phyloP scores from a whole-genome alignment of 169 alveolate genomes.

The Plasmodium berghei region DNA sequence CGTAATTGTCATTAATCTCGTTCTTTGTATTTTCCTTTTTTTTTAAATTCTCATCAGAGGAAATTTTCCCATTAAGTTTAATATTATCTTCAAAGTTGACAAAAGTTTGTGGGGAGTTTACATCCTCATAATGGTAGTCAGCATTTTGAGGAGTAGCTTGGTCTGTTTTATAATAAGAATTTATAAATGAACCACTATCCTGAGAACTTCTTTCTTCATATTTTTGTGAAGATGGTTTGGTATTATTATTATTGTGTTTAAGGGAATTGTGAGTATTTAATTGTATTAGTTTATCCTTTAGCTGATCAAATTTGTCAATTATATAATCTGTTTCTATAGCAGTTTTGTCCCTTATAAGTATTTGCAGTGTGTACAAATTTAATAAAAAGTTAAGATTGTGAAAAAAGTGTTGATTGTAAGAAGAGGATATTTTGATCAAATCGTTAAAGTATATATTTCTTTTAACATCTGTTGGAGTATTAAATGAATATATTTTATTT shows the following conservation, averaged over 20 bases:
- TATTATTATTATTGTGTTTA: neutral
- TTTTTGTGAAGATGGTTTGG: neutral
- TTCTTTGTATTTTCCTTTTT: neutral
- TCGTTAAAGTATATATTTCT: conserved; percentile 47
- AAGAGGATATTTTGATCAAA: conserved; percentile 60
- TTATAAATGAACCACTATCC: neutral
- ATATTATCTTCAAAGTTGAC: neutral
- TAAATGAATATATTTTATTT: conserved; percentile 71
- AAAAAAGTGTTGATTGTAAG: conserved; percentile 64
- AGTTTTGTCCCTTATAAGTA: conserved; percentile 69
- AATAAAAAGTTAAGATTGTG: conserved; percentile 51
- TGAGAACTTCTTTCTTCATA: neutral
- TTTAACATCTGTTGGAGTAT: conserved; percentile 75
- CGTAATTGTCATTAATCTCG: neutral
- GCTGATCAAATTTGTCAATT: conserved; percentile 67
- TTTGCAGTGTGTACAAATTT: conserved; percentile 72
- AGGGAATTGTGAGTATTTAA: neutral
- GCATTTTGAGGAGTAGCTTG: neutral
- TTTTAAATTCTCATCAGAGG: neutral
- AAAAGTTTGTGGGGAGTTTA: neutral
- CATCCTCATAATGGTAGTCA: neutral
- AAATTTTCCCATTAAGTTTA: neutral
- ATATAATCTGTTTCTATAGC: conserved; percentile 72
- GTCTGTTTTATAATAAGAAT: neutral
- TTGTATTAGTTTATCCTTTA: conserved; percentile 38